Evolutionary conservation across 805 yeast species (phyloP), one percentile per base, ranked within the genome.

Genomic region (Nakazawaea siamensis): DNA sequence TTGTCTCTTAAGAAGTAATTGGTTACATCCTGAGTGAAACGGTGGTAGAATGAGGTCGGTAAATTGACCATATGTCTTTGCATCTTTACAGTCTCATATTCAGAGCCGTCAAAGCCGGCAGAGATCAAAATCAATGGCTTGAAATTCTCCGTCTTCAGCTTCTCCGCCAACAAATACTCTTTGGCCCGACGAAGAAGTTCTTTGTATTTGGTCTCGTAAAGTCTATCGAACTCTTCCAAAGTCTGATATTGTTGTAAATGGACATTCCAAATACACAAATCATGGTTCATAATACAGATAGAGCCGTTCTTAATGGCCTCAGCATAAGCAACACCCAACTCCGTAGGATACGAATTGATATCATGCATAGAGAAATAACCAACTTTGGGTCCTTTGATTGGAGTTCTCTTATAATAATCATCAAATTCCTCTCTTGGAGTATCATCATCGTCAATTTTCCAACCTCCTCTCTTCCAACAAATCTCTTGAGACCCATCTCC

Each of bases 401-500:
- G 62, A 37, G 50, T 55, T 29, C 63, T 45, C 38, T 64, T 68
- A 4, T 74, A 70, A 47, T 64, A 72, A 27, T 69, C 76, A 43
- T 73, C 70, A 37, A 53, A 57, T 5, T 39, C 44, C 25, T 55
- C 60, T 20, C 10, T 10, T 20, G 23, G 23, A 3, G 41, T 47
- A 12, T 65, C 71, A 20, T 64, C 71, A 34, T 58, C 62, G 29
- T 68, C 73, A 19, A 66, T 63, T 38, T 66, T 64, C 45, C 73
- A 69, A 0, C 85, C 84, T 1, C 82, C 82, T 43, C 83, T 64
- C 47, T 75, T 78, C 87, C 88, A 84, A 47, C 88, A 76, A 18
- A 84, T 79, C 52, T 84, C 94, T 47, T 85, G 94, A 5, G 84
- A 71, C 11, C 95, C 95, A 55, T 84, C 95, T 13, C 94, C 95